Evolutionary conservation across 306 rosid genomes (phyloP).

Genomic region (Cotoneaster glaucophyllus): DNA sequence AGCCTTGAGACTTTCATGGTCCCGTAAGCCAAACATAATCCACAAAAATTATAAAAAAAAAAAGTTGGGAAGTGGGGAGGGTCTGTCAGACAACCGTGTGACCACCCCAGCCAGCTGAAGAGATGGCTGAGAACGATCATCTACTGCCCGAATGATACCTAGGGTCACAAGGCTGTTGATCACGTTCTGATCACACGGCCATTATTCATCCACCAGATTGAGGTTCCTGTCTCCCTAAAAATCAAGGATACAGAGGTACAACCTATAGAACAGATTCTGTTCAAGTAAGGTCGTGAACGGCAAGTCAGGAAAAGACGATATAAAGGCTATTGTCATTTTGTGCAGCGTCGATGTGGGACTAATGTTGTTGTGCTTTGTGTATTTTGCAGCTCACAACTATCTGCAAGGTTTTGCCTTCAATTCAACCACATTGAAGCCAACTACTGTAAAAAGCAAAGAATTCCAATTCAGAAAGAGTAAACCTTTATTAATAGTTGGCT

Average conservation of each 20-base stretch:
- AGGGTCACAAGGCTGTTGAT: not conserved
- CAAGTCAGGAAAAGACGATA: accelerated
- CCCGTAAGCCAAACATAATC: too few species aligned
- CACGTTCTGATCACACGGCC: not conserved
- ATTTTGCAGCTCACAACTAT: too few species aligned
- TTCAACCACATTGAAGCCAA: too few species aligned
- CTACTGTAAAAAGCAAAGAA: too few species aligned
- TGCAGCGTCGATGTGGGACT: not conserved
- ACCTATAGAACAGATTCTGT: not conserved
- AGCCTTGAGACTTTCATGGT: too few species aligned
- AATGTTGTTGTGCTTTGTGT: not conserved
- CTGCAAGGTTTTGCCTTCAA: too few species aligned
- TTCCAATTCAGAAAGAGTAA: too few species aligned
- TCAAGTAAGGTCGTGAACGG: accelerated
- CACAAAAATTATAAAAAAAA: too few species aligned
- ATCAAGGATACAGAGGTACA: not conserved
- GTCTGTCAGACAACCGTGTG: not conserved
- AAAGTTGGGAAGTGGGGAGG: too few species aligned
- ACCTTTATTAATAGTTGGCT: too few species aligned
- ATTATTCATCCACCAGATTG: not conserved
- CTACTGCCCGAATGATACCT: not conserved
- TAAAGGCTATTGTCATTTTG: not conserved
- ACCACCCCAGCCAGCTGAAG: not conserved
- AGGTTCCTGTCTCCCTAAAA: not conserved
- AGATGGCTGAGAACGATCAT: not conserved